Percentiles rank a stretch among this genome's conserved stretches.
phyloP scores from a whole-genome alignment of 345 rosid genomes.

The Turritis glabra region DNA sequence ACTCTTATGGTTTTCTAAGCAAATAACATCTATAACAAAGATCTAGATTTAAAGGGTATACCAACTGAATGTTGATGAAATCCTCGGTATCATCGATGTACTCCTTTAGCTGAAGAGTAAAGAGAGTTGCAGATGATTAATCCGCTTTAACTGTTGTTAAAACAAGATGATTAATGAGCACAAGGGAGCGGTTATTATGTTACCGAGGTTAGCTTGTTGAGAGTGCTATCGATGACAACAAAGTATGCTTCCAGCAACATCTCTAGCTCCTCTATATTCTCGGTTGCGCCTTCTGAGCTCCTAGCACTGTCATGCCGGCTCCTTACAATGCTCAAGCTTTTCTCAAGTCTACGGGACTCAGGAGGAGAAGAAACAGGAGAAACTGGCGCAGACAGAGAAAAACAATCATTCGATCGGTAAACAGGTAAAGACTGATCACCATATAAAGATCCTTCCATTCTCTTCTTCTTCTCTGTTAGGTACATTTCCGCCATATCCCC shows the following conservation, averaged over 20 bases:
- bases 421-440: conserved; percentile 82
- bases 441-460: conserved; percentile 72
- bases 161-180: not conserved
- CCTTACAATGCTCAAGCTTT: conserved; percentile 87
- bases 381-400: conserved; percentile 83
- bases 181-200: not conserved
- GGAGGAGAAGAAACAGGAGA: conserved; percentile 92
- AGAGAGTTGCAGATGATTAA: conserved; percentile 3
- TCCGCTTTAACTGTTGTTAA: not conserved
- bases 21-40: not conserved
- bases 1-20: not conserved
- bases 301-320: conserved; percentile 89
- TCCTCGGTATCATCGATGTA: conserved; percentile 98
- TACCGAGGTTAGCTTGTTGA: conserved; percentile 97
- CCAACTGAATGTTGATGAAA: conserved; percentile 96
- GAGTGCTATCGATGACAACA: conserved; percentile 92
- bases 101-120: conserved; percentile 83
- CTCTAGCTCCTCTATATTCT: conserved; percentile 90
- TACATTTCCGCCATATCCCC: conserved; percentile 99
- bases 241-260: conserved; percentile 99
- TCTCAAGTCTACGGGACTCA: conserved; percentile 79
- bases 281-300: conserved; percentile 73
- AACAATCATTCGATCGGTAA: conserved; percentile 69
- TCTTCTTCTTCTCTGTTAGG: conserved; percentile 93
- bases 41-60: conserved; percentile 26